Evolutionary conservation across 371 early-diverging fungal species (phyloP).

Genomic region (Batrachochytrium dendrobatidis): DNA sequence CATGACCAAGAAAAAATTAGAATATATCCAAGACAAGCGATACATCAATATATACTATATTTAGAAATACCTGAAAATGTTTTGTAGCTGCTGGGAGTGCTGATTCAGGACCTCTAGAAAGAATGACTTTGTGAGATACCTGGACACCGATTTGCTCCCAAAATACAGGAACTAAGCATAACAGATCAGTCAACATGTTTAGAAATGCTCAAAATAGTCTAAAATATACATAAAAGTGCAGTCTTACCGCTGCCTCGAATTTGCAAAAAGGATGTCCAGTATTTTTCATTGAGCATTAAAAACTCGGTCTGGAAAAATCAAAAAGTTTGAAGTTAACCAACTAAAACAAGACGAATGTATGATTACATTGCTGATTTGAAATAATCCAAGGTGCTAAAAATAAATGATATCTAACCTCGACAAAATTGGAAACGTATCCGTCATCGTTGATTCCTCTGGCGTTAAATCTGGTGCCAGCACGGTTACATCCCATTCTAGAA

Average conservation of each 20-base stretch:
- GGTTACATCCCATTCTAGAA: slow-evolving; percentile 85
- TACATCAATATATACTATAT: slow-evolving; percentile 5
- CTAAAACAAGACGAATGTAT: slow-evolving; percentile 13
- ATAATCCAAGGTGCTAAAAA: neutral
- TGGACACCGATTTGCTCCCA: slow-evolving; percentile 93
- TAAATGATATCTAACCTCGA: slow-evolving; percentile 63
- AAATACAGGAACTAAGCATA: slow-evolving; percentile 48
- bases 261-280: slow-evolving; percentile 65
- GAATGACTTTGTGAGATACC: slow-evolving; percentile 65
- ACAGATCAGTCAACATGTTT: too few relatives aligned
- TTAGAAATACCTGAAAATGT: slow-evolving; percentile 29
- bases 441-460: slow-evolving; percentile 95
- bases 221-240: too few relatives aligned
- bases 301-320: slow-evolving; percentile 65
- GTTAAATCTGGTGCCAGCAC: slow-evolving; percentile 93
- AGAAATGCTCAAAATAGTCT: too few relatives aligned
- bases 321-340: too few relatives aligned
- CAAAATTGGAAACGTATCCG: slow-evolving; percentile 97
- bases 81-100: slow-evolving; percentile 37
- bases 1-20: neutral
- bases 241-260: slow-evolving; percentile 94
- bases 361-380: neutral
- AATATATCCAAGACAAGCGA: slow-evolving; percentile 41
- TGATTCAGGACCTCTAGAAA: slow-evolving; percentile 46
- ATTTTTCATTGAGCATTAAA: slow-evolving; percentile 52